These are phyloP conservation scores for Cutaneotrichosporon sp. DNA, from an alignment of 1,284 basidiomycete species.

Conservation along the genomic window DNA sequence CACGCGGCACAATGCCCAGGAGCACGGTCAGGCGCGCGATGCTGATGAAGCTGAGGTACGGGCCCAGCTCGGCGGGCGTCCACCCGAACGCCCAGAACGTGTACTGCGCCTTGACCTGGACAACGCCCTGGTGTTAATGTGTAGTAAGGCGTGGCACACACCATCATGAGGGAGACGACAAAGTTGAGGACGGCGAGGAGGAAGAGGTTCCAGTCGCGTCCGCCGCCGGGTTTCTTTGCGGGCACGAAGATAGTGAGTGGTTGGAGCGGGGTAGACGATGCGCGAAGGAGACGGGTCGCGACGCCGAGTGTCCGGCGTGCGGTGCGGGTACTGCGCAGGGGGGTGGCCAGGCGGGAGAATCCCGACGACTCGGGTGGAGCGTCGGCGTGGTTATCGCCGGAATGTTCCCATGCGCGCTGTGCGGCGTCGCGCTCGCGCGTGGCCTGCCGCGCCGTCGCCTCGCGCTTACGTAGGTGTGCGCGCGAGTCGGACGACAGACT, in stretches of 20 bases:
- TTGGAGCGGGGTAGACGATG: constrained; percentile 56
- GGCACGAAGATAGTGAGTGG: constrained; percentile 66
- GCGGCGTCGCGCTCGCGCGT: constrained; percentile 35
- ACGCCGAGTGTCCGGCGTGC: constrained; percentile 21
- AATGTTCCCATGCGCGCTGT: constrained; percentile 45
- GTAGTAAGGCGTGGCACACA: constrained; percentile 47
- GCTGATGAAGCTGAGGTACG: constrained; percentile 64
- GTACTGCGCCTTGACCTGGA: constrained; percentile 65
- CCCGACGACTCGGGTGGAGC: constrained; percentile 7
- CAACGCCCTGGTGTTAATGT: constrained; percentile 57
- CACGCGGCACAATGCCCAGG: constrained; percentile 58
- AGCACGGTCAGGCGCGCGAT: constrained; percentile 59
- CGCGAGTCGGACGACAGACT: constrained; percentile 54
- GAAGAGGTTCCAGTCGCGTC: constrained; percentile 63
- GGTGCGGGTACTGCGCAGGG: constrained; percentile 2
- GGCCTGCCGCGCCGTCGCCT: constrained; percentile 41
- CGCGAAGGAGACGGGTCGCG: constrained; percentile 23
- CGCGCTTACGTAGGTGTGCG: constrained; percentile 31
- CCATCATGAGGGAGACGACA: constrained; percentile 56
- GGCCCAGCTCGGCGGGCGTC: constrained; percentile 71
- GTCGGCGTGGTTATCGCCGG: constrained; percentile 7
- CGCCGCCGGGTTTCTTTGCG: constrained; percentile 36
- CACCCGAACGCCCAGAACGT: constrained; percentile 62
- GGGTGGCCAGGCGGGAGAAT: constrained; percentile 17
- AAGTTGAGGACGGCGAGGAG: constrained; percentile 52